These are phyloP conservation scores for Solanum dulcamara DNA, from an alignment of 257 asterid species.

Conservation along the genomic window DNA sequence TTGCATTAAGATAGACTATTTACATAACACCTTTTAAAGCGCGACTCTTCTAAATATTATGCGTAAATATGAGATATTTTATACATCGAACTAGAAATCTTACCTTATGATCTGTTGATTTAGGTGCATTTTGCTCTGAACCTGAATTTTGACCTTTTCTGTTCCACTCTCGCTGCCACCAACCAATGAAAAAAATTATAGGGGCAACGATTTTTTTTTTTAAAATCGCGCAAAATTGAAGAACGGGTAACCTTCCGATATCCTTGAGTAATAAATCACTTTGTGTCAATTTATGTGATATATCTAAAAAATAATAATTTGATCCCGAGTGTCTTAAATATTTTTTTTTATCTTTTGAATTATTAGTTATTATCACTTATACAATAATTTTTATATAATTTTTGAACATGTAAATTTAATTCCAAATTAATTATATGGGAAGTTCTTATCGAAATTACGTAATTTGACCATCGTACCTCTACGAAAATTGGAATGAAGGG, in stretches of 20 bases:
- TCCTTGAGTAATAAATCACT: neutral
- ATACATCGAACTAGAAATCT: accelerated
- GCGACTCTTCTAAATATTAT: accelerated
- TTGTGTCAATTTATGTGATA: neutral
- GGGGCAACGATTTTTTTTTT: neutral
- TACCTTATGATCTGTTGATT: conserved; percentile 87
- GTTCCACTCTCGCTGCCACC: conserved; percentile 72
- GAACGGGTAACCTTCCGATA: neutral
- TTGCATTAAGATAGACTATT: neutral
- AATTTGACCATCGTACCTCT: neutral
- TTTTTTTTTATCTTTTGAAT: neutral
- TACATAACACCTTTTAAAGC: neutral
- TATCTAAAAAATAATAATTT: neutral
- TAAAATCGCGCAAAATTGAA: neutral
- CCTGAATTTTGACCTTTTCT: conserved; percentile 56
- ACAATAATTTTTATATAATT: neutral
- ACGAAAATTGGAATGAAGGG: neutral
- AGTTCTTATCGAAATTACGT: neutral
- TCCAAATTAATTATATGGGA: neutral
- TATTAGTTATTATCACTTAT: neutral
- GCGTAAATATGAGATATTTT: neutral
- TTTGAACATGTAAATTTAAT: neutral
- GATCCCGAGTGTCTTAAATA: neutral
- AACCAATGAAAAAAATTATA: neutral
- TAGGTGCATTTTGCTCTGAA: conserved; percentile 69